Conservation (phyloP, 257 asterid species). For the Lycium ferocissimum region DNA sequence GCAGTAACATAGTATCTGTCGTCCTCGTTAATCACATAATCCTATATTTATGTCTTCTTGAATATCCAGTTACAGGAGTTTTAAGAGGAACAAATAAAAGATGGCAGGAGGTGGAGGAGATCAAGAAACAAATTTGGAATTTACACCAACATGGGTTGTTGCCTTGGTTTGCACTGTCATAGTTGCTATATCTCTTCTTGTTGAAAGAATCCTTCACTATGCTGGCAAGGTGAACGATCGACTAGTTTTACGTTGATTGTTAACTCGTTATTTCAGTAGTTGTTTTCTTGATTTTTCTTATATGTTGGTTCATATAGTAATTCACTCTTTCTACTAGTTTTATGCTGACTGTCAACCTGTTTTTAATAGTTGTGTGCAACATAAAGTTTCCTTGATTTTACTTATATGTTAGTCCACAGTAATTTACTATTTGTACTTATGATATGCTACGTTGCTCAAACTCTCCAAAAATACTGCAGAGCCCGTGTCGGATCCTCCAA, state of each 20-base stretch:
- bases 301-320: too few species aligned
- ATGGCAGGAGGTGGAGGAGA: conserved; percentile 54
- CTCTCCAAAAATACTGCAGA: too few species aligned
- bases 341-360: background rate
- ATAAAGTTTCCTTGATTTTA: background rate
- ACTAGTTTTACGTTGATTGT: background rate
- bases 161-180: conserved; percentile 68
- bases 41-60: background rate
- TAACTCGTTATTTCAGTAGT: background rate
- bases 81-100: background rate
- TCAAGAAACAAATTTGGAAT: conserved; percentile 53
- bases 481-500: too few species aligned
- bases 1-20: background rate
- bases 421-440: background rate
- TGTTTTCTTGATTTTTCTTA: too few species aligned
- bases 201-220: conserved; percentile 62
- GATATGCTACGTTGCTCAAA: too few species aligned
- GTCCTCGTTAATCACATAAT: background rate
- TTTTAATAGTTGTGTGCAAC: background rate
- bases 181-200: conserved; percentile 63
- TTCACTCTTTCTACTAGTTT: too few species aligned
- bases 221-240: conserved; percentile 59
- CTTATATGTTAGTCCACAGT: background rate
- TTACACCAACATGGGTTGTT: conserved; percentile 74
- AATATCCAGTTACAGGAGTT: background rate